These are phyloP conservation scores for Nannochloris sp. DNA, from an alignment of 139 green algal species.

Conservation along the genomic window DNA sequence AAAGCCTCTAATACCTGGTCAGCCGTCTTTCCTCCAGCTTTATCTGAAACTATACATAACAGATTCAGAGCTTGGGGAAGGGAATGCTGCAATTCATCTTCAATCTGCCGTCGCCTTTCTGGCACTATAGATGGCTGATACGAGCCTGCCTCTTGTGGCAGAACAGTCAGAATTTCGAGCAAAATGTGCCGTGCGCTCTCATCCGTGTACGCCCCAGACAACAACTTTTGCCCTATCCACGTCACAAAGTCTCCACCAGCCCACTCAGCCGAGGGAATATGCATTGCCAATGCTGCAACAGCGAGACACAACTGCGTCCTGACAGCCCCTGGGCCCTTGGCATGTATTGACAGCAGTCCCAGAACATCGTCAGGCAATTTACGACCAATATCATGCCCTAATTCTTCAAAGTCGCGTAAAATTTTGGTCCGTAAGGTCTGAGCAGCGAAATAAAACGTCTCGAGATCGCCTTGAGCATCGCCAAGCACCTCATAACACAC, in stretches of 20 bases:
- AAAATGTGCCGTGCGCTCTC: constrained; percentile 50
- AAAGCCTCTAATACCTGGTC: constrained; percentile 61
- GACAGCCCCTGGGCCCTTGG: constrained; percentile 36
- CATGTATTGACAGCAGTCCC: constrained; percentile 53
- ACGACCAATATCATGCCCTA: constrained; percentile 44
- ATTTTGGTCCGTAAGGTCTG: constrained; percentile 89
- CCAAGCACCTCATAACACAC: constrained; percentile 66
- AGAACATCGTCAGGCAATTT: constrained; percentile 68
- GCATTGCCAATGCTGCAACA: constrained; percentile 63
- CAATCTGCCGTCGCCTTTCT: constrained; percentile 57
- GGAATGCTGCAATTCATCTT: constrained; percentile 43
- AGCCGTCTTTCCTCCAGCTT: background rate
- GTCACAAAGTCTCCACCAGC: constrained; percentile 20
- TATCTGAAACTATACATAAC: constrained; percentile 37
- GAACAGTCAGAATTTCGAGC: constrained; percentile 78
- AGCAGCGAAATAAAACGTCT: constrained; percentile 78
- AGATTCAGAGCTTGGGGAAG: constrained; percentile 47
- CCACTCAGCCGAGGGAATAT: constrained; percentile 62
- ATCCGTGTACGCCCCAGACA: constrained; percentile 15
- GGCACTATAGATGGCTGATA: constrained; percentile 62
- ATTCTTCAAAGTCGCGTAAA: constrained; percentile 84
- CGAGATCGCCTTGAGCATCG: constrained; percentile 41
- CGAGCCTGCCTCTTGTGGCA: constrained; percentile 75
- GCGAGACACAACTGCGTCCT: constrained; percentile 84
- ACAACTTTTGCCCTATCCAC: constrained; percentile 32